phyloP scores from a whole-genome alignment of 2,329 filamentous ascomycete species.

The Aspergillus carbonarius region DNA sequence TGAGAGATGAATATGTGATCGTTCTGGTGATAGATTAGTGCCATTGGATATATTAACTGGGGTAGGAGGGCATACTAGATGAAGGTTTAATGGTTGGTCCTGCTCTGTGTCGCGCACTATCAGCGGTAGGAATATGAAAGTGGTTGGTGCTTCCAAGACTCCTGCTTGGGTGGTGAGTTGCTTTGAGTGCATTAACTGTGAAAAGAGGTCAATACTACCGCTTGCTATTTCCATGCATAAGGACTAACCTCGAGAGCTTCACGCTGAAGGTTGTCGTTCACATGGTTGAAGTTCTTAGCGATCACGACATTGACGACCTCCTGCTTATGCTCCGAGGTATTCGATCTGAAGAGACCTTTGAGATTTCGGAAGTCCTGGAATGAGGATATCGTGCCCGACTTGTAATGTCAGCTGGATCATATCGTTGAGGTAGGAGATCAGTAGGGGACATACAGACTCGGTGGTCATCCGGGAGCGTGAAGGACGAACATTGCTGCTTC shows the following conservation, averaged over 20 bases:
- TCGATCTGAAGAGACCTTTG: neutral
- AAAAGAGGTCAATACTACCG: conserved; percentile 21
- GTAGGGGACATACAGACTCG: conserved; percentile 13
- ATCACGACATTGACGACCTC: conserved; percentile 80
- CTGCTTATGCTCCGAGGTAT: conserved; percentile 31
- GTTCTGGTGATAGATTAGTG: conserved; percentile 48
- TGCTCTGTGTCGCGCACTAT: conserved; percentile 44
- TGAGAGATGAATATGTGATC: conserved; percentile 88
- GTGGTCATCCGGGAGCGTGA: neutral
- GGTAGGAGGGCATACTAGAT: conserved; percentile 36
- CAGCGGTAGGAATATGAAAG: conserved; percentile 79
- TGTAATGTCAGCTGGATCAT: neutral
- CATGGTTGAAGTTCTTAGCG: conserved; percentile 73
- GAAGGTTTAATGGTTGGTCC: conserved; percentile 38
- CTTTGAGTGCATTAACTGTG: conserved; percentile 73
- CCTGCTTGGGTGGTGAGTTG: conserved; percentile 74
- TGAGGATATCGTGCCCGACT: neutral
- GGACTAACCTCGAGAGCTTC: conserved; percentile 63
- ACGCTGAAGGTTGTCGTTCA: conserved; percentile 75
- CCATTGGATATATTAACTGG: no score
- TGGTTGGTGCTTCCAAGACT: conserved; percentile 70
- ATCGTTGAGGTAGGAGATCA: neutral
- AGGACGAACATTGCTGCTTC: neutral
- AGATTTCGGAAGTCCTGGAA: neutral
- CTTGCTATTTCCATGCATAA: neutral